Percentiles rank a stretch among this genome's conserved stretches.
Evolutionary conservation across 768 basidiomycete genomes (phyloP).

Genomic region (Boletus sp.): DNA sequence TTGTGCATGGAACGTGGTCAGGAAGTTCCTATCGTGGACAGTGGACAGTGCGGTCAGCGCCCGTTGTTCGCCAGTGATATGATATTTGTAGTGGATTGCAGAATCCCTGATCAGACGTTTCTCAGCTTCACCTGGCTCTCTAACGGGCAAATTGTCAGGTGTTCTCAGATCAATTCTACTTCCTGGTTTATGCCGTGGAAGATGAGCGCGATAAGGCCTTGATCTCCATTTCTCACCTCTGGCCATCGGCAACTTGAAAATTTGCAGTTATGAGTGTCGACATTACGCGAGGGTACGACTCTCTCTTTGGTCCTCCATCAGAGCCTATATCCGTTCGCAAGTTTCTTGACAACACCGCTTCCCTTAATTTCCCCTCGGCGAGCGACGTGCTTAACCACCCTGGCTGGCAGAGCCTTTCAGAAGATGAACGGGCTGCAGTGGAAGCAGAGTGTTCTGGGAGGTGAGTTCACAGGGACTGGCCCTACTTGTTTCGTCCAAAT

Average conservation of each 20-base stretch:
- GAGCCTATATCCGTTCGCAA: slow-evolving; percentile 45
- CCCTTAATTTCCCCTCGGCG: slow-evolving; percentile 6
- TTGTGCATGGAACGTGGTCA: slow-evolving; percentile 12
- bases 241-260: background rate
- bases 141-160: too few species aligned
- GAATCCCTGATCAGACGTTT: too few species aligned
- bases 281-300: slow-evolving; percentile 39
- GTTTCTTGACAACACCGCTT: slow-evolving; percentile 40
- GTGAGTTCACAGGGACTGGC: slow-evolving; percentile 21
- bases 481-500: background rate
- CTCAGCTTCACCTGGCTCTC: too few species aligned
- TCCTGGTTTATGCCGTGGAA: background rate
- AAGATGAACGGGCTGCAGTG: slow-evolving; percentile 29
- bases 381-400: slow-evolving; percentile 11
- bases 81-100: too few species aligned
- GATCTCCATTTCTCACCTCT: background rate
- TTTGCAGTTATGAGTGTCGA: slow-evolving; percentile 16
- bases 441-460: slow-evolving; percentile 40
- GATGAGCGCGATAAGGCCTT: background rate
- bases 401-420: slow-evolving; percentile 24
- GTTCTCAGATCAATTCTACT: too few species aligned
- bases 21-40: slow-evolving; percentile 7
- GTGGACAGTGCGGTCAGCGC: background rate
- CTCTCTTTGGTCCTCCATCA: slow-evolving; percentile 63
- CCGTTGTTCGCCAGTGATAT: background rate